phyloP scores from a whole-genome alignment of 2,329 filamentous ascomycete genomes.

The Neofusicoccum umdonicola region DNA sequence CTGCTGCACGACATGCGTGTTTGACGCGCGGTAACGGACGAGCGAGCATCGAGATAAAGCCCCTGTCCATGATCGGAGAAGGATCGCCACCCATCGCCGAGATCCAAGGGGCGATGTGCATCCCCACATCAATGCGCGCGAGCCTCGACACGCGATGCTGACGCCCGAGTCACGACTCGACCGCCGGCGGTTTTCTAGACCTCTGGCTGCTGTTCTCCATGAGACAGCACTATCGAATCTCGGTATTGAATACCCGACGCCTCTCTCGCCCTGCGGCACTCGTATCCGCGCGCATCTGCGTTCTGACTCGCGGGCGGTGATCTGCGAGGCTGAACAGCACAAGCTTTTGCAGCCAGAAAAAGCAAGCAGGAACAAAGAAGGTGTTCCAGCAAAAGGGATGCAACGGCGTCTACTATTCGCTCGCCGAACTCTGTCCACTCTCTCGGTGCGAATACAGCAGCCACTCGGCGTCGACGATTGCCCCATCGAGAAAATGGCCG shows the following conservation, averaged over 20 bases:
- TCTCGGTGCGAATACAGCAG: background rate
- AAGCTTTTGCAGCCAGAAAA: too few species aligned
- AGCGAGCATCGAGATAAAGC: background rate
- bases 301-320: too few species aligned
- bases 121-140: background rate
- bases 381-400: background rate
- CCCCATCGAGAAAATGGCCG: background rate
- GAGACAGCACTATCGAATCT: too few species aligned
- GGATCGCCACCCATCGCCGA: background rate
- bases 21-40: background rate
- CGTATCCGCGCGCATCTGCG: too few species aligned
- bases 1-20: background rate
- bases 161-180: background rate
- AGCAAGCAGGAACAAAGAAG: background rate
- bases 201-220: too few species aligned
- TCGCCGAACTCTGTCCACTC: background rate
- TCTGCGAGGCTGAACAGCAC: too few species aligned
- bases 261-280: too few species aligned
- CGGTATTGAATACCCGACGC: too few species aligned
- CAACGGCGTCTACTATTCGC: background rate
- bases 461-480: background rate
- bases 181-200: background rate
- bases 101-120: too few species aligned
- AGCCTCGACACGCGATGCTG: background rate
- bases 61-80: conserved; percentile 9